Evolutionary conservation across 768 basidiomycete species (phyloP), one percentile per base, ranked within the genome.

Genomic region (Xerocomus potaroensis): DNA sequence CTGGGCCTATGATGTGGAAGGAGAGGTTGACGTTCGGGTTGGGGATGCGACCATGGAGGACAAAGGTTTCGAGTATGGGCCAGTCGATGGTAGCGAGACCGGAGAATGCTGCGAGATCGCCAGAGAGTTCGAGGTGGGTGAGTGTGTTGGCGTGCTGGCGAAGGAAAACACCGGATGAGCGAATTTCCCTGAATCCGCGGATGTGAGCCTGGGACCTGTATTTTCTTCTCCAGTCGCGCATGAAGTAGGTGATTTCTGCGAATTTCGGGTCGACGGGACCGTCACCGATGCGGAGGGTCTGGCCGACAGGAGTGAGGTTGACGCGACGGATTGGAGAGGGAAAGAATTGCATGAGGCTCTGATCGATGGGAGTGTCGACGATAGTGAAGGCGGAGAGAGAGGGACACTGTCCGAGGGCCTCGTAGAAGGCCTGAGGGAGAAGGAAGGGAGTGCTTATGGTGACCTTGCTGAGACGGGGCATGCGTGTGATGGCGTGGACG

Each of bases 161-260:
- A 15, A 68, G 31, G 31, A 69, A 66, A 27, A 57, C 57, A 0
- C 54, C 55, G 8, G 63, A 60, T 10, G 66, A 64, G 27, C 61
- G 60, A 6, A 62, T 54, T 37, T 67, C 66, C 48, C 59, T 51
- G 19, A 40, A 53, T 3, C 64, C 63, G 12, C 67, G 66, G 33
- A 57, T 50, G 43, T 56, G 57, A 3, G 61, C 57, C 30, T 67
- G 66, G 0, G 60, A 53, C 39, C 64, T 69, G 43, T 67, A 62
- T 33, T 67, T 67, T 52, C 63, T 64, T 44, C 65, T 54, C 66
- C 66, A 67, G 31, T 65, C 67, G 0, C 66, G 61, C 55, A 67
- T 67, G 11, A 62, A 69, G 52, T 67, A 67, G 19, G 50, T 58
- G 34, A 60, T 60, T 16, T 67, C 66, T 26, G 63, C 45, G 30